Percentiles rank a stretch among this genome's conserved stretches.
phyloP scores from a whole-genome alignment of 2,329 filamentous ascomycete species.

The Cladosporium cucumerinum region DNA sequence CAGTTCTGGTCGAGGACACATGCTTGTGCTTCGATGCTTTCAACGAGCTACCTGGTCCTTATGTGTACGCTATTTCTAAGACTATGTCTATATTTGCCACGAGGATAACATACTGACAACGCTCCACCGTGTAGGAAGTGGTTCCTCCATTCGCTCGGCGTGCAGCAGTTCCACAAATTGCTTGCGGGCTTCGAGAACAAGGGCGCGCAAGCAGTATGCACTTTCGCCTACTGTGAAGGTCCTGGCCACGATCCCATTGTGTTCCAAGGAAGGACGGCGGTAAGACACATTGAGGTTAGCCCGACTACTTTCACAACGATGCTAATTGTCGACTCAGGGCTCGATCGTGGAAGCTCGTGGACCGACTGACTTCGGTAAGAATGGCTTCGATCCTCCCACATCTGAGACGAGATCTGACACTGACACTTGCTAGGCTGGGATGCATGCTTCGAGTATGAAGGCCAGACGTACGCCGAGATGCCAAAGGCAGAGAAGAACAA shows the following conservation, averaged over 20 bases:
- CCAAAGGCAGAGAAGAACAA: constrained; percentile 81
- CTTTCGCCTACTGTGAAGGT: constrained; percentile 86
- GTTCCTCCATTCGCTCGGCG: constrained; percentile 82
- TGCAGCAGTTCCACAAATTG: constrained; percentile 82
- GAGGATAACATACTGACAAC: neutral
- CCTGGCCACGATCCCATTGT: constrained; percentile 79
- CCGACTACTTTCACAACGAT: neutral
- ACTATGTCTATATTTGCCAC: neutral
- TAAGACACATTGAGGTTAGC: constrained; percentile 40
- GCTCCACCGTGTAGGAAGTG: constrained; percentile 66
- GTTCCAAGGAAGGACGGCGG: constrained; percentile 86
- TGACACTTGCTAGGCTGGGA: constrained; percentile 73
- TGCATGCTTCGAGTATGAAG: constrained; percentile 89
- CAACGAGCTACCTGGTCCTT: constrained; percentile 87
- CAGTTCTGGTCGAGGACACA: constrained; percentile 94
- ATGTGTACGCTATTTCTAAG: constrained; percentile 65
- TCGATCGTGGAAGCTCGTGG: constrained; percentile 84
- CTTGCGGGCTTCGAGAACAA: constrained; percentile 87
- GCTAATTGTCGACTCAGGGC: constrained; percentile 47
- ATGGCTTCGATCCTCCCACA: neutral
- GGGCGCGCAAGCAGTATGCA: constrained; percentile 88
- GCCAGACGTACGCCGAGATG: constrained; percentile 95
- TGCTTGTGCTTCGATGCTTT: constrained; percentile 89
- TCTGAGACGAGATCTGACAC: constrained; percentile 11
- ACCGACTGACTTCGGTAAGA: constrained; percentile 74